Evolutionary conservation across 1,284 basidiomycete species (phyloP), one percentile per base, ranked within the genome.

Genomic region (Grifola frondosa): DNA sequence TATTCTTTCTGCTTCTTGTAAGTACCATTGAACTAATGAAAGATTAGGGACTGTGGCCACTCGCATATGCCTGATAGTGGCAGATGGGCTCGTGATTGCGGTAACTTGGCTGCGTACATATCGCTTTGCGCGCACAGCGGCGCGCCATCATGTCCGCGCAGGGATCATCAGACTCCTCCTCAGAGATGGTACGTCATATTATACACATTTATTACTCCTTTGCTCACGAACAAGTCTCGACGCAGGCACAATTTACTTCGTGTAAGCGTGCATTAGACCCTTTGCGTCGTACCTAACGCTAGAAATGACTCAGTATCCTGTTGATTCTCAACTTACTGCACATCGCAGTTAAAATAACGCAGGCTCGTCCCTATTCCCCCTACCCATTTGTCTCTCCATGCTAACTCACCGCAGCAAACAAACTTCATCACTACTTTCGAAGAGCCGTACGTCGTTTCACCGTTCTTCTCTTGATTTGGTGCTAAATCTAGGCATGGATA

Each of bases 1-100:
- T 30, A 30, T 16, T 13, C 13, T 4, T 16, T n/a, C 28, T 30
- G 16, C 28, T 30, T 13, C 4, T n/a, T 30, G 28, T 16, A 30
- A 40, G 20, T 6, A 9, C 38, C 9, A 6, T 11, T 29, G 28
- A 40, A 17, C 22, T 24, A 20, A 9, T 15, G 23, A 5, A 37
- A 32, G 29, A 53, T 6, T n/a, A 37, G 42, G 36, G 36, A 43
- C 42, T 8, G 37, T 35, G 11, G 35, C 42, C 3, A 43, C 42
- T 7, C 40, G 40, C 7, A 29, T 41, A 5, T 41, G 40, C 30
- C 40, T 41, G 25, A 41, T 41, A 19, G 25, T 41, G 6, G 40
- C 40, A 5, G 40, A 41, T 21, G 40, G 32, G n/a, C 31, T 41
- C 19, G 40, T 41, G 19, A 41, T 41, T 15, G 31, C 32, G 9